Evolutionary conservation across 257 asterid genomes (phyloP), one percentile per base, ranked within the genome.

Genomic region (Petunia axillaris): DNA sequence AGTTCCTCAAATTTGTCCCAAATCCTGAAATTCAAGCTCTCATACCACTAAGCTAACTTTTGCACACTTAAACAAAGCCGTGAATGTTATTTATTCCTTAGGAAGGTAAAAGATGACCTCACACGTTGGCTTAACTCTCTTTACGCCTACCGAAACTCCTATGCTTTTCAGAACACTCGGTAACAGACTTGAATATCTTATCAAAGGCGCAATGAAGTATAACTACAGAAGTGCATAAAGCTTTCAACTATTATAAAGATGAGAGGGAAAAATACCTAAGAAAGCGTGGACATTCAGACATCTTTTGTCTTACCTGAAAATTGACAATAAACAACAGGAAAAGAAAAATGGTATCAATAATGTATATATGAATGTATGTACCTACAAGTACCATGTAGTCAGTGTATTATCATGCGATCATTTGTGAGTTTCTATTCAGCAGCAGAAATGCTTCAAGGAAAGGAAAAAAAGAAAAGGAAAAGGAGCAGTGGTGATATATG

Each of bases 281-380:
- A 66, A 84, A 9, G 80, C 97, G 99, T 60, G 94, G 97, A 79
- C 91, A 90, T 86, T 91, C 98, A 59, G 97, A 86, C 92, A 95
- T 93, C 86, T 91, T 93, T 91, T 80, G 91, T 81, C 97, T 90
- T 43, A 95, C 84, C 99, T 95, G 91, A 60, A 85, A 80, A 25
- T 70, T 39, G 75, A 82, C 68, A 40, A 76, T 76, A 62, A 44
- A 48, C 78, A 58, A 76, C 58, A 40, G 65, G 59, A 11, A 70
- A 66, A 54, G 16, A 73, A 80, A 50, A 75, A 87, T 8, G 64
- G 40, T 59, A 44, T 71, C 41, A 66, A 59, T 80, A 63, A 50
- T 62, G 39, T 67, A 39, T 52, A n/a, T 59, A 63, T 71, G 78
- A 50, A 50, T 50, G 54, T 77, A 62, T 13, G 9, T 13, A 39